phyloP scores from a whole-genome alignment of 2,329 filamentous ascomycete genomes.

The Chaetomium globosum region DNA sequence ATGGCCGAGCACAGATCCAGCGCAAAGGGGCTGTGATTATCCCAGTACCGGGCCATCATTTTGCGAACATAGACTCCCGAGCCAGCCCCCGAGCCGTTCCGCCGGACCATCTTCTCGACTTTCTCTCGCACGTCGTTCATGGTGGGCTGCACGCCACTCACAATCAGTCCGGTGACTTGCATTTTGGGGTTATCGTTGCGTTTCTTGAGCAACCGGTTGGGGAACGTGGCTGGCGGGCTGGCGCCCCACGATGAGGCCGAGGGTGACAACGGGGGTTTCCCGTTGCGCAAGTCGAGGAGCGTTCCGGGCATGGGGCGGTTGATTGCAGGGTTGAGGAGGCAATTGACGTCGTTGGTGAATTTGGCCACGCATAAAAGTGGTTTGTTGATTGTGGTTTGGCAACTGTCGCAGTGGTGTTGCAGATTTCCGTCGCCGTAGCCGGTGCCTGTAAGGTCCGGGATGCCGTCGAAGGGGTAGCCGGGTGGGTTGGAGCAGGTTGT shows the following conservation, averaged over 20 bases:
- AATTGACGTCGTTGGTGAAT: background rate
- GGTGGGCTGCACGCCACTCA: slow-evolving; percentile 41
- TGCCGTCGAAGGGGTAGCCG: background rate
- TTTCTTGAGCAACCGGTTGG: slow-evolving; percentile 58
- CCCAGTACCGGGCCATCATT: slow-evolving; percentile 73
- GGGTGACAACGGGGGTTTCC: background rate
- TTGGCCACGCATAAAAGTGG: slow-evolving; percentile 45
- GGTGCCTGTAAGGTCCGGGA: slow-evolving; percentile 46
- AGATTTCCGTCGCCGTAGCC: slow-evolving; percentile 67
- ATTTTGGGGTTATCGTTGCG: background rate
- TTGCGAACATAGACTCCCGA: slow-evolving; percentile 55
- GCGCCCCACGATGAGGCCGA: background rate
- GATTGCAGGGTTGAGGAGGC: slow-evolving; percentile 34
- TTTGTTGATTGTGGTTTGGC: slow-evolving; percentile 51
- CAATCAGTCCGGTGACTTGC: slow-evolving; percentile 35
- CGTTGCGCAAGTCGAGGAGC: slow-evolving; percentile 51
- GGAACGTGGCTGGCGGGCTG: slow-evolving; percentile 49
- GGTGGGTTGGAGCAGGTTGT: slow-evolving; percentile 49
- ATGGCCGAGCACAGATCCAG: slow-evolving; percentile 68
- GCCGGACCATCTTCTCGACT: slow-evolving; percentile 46
- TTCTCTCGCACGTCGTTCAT: slow-evolving; percentile 56
- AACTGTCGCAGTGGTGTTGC: slow-evolving; percentile 52
- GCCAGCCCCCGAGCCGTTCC: slow-evolving; percentile 32
- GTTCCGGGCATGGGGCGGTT: slow-evolving; percentile 67
- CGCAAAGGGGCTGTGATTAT: slow-evolving; percentile 64